Conservation (phyloP, 495 filamentous ascomycete genomes). For the Lindgomyces ingoldianus region DNA sequence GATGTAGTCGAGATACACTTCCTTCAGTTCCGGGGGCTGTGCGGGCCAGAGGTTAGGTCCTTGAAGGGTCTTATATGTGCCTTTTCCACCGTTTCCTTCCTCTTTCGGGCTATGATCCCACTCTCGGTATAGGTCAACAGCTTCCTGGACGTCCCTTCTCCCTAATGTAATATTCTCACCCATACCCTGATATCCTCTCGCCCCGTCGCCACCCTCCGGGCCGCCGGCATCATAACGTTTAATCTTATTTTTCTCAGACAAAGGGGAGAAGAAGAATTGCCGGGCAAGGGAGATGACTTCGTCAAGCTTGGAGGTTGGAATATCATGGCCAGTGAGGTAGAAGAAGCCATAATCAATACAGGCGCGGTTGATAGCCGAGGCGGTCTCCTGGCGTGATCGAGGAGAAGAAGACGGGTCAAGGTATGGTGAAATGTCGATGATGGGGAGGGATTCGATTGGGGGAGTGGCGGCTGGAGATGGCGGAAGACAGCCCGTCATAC, state of each 20-base stretch:
- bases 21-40: conserved; percentile 28
- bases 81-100: neutral
- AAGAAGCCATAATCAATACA: conserved; percentile 43
- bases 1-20: conserved; percentile 37
- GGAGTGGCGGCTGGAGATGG: neutral
- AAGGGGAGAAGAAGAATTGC: conserved; percentile 39
- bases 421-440: conserved; percentile 40
- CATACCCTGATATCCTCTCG: conserved; percentile 42
- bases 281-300: conserved; percentile 37
- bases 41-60: conserved; percentile 43
- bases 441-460: conserved; percentile 26
- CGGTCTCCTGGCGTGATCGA: conserved; percentile 9
- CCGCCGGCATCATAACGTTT: conserved; percentile 32
- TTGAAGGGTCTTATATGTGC: conserved; percentile 30
- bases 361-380: conserved; percentile 31
- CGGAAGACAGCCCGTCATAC: neutral
- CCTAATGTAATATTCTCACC: conserved; percentile 42
- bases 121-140: conserved; percentile 42
- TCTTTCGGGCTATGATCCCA: conserved; percentile 12
- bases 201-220: conserved; percentile 35
- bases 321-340: conserved; percentile 44
- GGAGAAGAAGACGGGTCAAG: conserved; percentile 22
- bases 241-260: conserved; percentile 38
- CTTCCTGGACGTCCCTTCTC: conserved; percentile 38
- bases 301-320: conserved; percentile 31